phyloP scores from a whole-genome alignment of 768 basidiomycete genomes.

The Strobilomyces dryophilus region DNA sequence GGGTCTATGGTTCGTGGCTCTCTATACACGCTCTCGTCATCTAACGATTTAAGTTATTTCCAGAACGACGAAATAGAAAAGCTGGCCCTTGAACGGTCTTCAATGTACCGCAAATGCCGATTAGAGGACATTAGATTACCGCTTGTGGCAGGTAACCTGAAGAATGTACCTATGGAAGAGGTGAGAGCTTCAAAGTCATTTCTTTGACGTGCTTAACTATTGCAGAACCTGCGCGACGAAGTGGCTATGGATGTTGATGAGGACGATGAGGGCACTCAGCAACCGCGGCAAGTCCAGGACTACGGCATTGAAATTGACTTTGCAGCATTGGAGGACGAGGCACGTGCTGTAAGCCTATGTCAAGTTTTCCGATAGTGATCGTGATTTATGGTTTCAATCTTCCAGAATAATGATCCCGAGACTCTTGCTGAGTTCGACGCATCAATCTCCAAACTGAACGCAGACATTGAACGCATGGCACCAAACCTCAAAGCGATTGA shows the following conservation, averaged over 20 bases:
- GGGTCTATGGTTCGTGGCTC: constrained; percentile 56
- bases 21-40: constrained; percentile 19
- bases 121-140: constrained; percentile 90
- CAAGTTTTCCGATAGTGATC: background rate
- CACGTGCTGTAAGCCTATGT: constrained; percentile 50
- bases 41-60: constrained; percentile 1
- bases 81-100: constrained; percentile 76
- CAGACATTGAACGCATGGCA: constrained; percentile 89
- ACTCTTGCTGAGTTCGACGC: constrained; percentile 71
- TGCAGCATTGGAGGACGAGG: constrained; percentile 65
- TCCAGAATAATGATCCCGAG: constrained; percentile 58
- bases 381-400: background rate
- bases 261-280: constrained; percentile 78
- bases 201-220: constrained; percentile 4
- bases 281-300: constrained; percentile 65
- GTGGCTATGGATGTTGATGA: constrained; percentile 92
- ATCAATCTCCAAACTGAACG: constrained; percentile 60
- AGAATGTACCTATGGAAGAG: constrained; percentile 94
- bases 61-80: constrained; percentile 92
- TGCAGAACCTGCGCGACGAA: constrained; percentile 75
- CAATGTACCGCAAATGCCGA: constrained; percentile 87
- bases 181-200: constrained; percentile 35
- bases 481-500: constrained; percentile 98
- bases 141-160: constrained; percentile 67
- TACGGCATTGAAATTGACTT: constrained; percentile 93